phyloP scores from a whole-genome alignment of 2,329 filamentous ascomycete species.

The Cyanodermella asteris region DNA sequence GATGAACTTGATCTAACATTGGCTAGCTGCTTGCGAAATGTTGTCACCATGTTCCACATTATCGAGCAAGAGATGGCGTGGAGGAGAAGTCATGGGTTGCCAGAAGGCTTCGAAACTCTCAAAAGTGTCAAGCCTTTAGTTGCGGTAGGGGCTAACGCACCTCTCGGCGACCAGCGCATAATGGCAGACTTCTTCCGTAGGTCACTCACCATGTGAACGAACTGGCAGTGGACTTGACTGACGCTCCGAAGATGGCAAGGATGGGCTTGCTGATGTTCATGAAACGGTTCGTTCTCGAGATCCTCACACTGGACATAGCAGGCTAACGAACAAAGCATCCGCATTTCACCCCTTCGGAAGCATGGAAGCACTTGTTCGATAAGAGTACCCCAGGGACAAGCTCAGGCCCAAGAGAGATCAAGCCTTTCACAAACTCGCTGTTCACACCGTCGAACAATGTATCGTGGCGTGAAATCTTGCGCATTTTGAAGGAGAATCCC shows the following conservation, averaged over 20 bases:
- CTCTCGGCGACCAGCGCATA: conserved; percentile 62
- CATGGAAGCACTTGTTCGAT: conserved; percentile 50
- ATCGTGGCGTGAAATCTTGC: conserved; percentile 74
- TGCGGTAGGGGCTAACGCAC: conserved; percentile 67
- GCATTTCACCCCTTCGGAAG: conserved; percentile 50
- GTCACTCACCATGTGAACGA: conserved; percentile 12
- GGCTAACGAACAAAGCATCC: conserved; percentile 28
- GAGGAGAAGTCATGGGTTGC: conserved; percentile 46
- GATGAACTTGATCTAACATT: conserved; percentile 2
- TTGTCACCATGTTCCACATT: conserved; percentile 75
- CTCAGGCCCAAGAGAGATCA: conserved; percentile 9
- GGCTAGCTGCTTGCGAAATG: conserved; percentile 60
- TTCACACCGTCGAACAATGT: conserved; percentile 57
- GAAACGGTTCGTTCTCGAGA: conserved; percentile 16
- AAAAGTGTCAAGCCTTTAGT: conserved; percentile 57
- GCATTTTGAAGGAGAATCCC: conserved; percentile 61
- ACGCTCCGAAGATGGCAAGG: conserved; percentile 39
- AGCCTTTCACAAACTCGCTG: conserved; percentile 20
- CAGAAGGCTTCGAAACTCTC: conserved; percentile 52
- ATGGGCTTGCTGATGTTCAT: conserved; percentile 60
- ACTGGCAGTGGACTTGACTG: conserved; percentile 1
- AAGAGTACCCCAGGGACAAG: conserved; percentile 15
- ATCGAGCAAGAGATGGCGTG: conserved; percentile 75
- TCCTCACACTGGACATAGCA: conserved; percentile 3
- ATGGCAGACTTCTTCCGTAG: conserved; percentile 73